Evolutionary conservation across 768 basidiomycete genomes (phyloP).

Genomic region (Pulveroboletus frians): DNA sequence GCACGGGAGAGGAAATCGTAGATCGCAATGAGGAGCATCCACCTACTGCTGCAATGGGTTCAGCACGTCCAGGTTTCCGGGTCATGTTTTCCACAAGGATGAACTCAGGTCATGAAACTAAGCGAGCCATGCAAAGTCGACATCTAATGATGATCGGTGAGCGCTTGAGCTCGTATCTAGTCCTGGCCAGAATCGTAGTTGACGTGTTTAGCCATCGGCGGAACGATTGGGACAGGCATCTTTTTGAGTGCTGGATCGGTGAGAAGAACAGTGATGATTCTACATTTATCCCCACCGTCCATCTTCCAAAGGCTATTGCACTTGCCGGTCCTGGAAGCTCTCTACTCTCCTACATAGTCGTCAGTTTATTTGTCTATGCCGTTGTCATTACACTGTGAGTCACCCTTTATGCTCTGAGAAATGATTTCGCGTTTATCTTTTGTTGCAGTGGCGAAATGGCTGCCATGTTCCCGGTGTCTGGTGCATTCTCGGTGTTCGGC

Average conservation of each 20-base stretch:
- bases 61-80: background rate
- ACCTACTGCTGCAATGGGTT: background rate
- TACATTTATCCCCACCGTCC: background rate
- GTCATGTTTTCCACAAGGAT: conserved; percentile 7
- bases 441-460: conserved; percentile 58
- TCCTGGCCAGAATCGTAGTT: background rate
- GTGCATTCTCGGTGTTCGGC: conserved; percentile 55
- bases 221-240: conserved; percentile 57
- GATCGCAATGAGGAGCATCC: conserved; percentile 3
- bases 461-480: conserved; percentile 56
- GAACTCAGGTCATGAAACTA: conserved; percentile 24
- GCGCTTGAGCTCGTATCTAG: conserved; percentile 3
- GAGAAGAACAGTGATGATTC: conserved; percentile 5
- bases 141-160: conserved; percentile 41
- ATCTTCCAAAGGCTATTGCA: conserved; percentile 39
- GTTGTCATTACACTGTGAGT: conserved; percentile 56
- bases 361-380: conserved; percentile 54
- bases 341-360: conserved; percentile 55
- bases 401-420: background rate
- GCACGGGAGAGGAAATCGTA: background rate
- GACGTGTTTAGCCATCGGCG: conserved; percentile 41
- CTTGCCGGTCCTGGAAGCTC: conserved; percentile 58
- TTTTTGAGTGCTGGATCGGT: conserved; percentile 57
- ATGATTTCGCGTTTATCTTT: background rate
- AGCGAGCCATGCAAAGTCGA: conserved; percentile 37